These are phyloP conservation scores for Alopecurus myosuroides DNA, from an alignment of 176 grass and related monocot genomes.

Conservation along the genomic window DNA sequence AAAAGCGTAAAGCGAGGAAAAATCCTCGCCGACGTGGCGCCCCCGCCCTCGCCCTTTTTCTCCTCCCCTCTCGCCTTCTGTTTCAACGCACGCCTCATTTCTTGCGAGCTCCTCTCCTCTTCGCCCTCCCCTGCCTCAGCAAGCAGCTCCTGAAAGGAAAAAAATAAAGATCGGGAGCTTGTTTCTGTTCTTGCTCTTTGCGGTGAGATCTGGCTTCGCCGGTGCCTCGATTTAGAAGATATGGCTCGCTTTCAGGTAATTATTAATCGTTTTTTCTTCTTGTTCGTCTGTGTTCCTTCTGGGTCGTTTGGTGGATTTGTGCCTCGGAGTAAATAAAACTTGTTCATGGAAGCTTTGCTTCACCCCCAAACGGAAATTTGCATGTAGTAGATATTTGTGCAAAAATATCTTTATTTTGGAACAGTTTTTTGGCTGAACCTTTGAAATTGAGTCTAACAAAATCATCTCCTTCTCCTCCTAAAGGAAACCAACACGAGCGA, in stretches of 20 bases:
- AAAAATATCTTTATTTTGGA: not conserved
- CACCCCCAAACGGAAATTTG: too few species aligned
- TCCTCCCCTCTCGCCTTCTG: constrained; percentile 1
- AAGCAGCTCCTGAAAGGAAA: not conserved
- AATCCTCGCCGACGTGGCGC: constrained; percentile 66
- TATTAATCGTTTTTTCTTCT: not conserved
- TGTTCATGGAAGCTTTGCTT: not conserved
- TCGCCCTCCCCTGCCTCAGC: not conserved
- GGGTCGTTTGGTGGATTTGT: not conserved
- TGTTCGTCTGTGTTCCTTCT: not conserved
- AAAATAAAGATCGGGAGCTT: not conserved
- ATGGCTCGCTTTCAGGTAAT: constrained; percentile 44
- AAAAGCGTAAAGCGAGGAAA: constrained; percentile 3
- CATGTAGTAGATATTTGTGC: not conserved
- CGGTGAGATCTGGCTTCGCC: not conserved
- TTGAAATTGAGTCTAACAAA: not conserved
- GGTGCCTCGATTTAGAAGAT: not conserved
- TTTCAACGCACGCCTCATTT: not conserved
- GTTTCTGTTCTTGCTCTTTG: not conserved
- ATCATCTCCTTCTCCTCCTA: not conserved
- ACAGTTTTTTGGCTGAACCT: not conserved
- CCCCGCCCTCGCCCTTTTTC: constrained; percentile 33
- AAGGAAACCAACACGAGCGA: constrained; percentile 12
- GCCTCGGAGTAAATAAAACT: not conserved
- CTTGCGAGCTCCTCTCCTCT: not conserved